Conservation (phyloP, 192 early-diverging fungal genomes). For the Entomortierella beljakovae region DNA sequence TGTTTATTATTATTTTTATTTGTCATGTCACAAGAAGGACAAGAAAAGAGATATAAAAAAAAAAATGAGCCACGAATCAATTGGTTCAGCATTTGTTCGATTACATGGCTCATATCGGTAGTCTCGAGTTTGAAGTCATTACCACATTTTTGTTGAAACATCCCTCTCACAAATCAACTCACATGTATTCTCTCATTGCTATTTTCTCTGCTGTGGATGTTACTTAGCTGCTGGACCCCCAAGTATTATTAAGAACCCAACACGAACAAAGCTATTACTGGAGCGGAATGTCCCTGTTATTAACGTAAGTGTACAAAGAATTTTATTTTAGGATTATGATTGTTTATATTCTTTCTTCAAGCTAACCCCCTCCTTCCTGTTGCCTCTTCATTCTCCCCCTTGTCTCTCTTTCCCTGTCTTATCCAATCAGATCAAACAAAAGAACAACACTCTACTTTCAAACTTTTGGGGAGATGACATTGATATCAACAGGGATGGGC, state of each 20-base stretch:
- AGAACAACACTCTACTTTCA: constrained; percentile 16
- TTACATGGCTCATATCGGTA: neutral
- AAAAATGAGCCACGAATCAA: too few species aligned
- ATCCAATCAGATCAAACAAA: constrained; percentile 16
- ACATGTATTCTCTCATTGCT: constrained; percentile 1
- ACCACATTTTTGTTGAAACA: neutral
- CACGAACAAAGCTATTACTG: constrained; percentile 18
- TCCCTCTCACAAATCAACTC: neutral
- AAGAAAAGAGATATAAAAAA: neutral
- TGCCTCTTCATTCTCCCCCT: neutral
- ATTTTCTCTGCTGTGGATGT: too few species aligned
- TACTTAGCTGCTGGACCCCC: constrained; percentile 36
- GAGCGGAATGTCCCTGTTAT: constrained; percentile 38
- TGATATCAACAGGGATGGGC: constrained; percentile 27
- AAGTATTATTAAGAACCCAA: constrained; percentile 39
- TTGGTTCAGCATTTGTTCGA: too few species aligned
- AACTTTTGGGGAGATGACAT: constrained; percentile 31
- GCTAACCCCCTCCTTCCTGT: neutral
- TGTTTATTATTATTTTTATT: neutral
- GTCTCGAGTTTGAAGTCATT: neutral
- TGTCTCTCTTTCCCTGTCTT: neutral
- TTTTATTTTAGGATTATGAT: neutral
- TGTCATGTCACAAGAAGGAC: neutral
- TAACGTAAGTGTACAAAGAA: constrained; percentile 9
- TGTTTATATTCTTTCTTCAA: constrained; percentile 2